Evolutionary conservation across 169 alveolate species (phyloP).

Genomic region (Babesia ovis): DNA sequence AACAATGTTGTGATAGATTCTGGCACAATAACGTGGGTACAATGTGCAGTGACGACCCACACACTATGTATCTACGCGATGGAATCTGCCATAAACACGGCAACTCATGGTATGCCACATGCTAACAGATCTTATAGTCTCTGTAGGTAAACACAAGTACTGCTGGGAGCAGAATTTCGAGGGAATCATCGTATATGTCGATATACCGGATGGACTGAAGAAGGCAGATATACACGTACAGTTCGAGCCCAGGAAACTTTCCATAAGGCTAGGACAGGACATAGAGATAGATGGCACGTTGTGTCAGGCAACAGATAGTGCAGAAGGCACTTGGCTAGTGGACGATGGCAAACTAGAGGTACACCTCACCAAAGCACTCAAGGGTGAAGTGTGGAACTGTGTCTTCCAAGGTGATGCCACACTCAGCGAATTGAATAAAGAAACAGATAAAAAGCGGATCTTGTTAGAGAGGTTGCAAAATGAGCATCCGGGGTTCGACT

Average conservation of each 20-base stretch:
- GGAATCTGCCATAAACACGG: constrained; percentile 3
- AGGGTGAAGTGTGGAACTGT: constrained; percentile 62
- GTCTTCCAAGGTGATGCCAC: constrained; percentile 44
- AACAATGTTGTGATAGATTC: neutral
- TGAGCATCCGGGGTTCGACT: constrained; percentile 79
- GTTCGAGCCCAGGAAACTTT: constrained; percentile 22
- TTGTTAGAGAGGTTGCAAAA: constrained; percentile 77
- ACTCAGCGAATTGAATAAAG: constrained; percentile 18
- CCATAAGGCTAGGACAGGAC: neutral
- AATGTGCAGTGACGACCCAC: neutral
- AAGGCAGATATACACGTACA: constrained; percentile 40
- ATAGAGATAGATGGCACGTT: constrained; percentile 23
- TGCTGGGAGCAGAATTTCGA: constrained; percentile 65
- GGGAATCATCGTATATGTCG: constrained; percentile 44
- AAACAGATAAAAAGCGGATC: constrained; percentile 65
- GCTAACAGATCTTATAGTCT: too few species aligned
- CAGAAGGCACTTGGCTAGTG: constrained; percentile 54
- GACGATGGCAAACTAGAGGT: constrained; percentile 50
- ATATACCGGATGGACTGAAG: constrained; percentile 23
- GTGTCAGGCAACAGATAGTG: constrained; percentile 15
- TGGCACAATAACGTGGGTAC: neutral
- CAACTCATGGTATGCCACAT: constrained; percentile 17
- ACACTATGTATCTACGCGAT: neutral
- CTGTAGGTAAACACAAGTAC: constrained; percentile 30
- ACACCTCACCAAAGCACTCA: constrained; percentile 45